These are phyloP conservation scores for Suillus tomentosus DNA, from an alignment of 768 basidiomycete genomes.

Conservation along the genomic window DNA sequence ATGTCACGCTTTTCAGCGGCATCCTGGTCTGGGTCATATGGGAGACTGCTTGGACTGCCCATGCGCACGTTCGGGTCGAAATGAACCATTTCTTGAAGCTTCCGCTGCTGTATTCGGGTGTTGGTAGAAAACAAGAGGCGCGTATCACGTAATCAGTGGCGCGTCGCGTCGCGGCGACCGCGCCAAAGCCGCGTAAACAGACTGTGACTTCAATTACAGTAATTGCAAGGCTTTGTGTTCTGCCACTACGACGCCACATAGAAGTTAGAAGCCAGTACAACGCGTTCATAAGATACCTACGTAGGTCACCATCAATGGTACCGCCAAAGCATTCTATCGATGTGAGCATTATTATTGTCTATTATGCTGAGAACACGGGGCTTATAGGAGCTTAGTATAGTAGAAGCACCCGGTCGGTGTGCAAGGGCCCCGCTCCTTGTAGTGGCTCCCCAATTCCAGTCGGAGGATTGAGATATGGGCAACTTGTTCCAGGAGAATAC, in stretches of 20 bases:
- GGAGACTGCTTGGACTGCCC: conserved; percentile 34
- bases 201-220: neutral
- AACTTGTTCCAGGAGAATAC: conserved; percentile 42
- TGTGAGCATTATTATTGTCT: conserved; percentile 20
- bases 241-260: neutral
- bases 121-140: conserved; percentile 12
- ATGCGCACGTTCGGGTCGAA: conserved; percentile 14
- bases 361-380: neutral
- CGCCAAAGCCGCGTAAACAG: conserved; percentile 26
- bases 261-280: neutral
- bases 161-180: conserved; percentile 29
- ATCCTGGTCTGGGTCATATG: conserved; percentile 86
- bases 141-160: conserved; percentile 20
- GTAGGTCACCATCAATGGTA: neutral
- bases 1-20: conserved; percentile 76
- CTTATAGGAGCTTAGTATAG: conserved; percentile 55
- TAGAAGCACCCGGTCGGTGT: conserved; percentile 68
- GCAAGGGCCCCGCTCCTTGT: conserved; percentile 65
- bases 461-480: conserved; percentile 69
- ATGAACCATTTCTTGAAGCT: conserved; percentile 22
- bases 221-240: neutral
- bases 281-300: neutral
- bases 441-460: conserved; percentile 51
- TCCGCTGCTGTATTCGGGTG: neutral
- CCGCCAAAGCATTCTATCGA: conserved; percentile 35